These are phyloP conservation scores for Tulasnella sp. DNA, from an alignment of 768 basidiomycete species.

Conservation along the genomic window DNA sequence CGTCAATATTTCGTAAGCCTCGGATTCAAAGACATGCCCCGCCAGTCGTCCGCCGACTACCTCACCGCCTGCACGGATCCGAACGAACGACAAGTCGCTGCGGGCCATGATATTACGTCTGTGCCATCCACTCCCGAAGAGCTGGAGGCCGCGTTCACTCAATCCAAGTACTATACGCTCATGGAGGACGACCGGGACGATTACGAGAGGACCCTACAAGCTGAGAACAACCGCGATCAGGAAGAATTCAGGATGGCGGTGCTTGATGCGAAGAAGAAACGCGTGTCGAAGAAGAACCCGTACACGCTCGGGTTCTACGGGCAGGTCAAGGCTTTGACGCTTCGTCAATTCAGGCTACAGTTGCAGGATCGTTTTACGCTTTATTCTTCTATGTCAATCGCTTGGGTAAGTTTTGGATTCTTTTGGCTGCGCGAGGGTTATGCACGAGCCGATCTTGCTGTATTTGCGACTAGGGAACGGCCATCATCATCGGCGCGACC, in stretches of 20 bases:
- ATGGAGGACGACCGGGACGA: constrained; percentile 41
- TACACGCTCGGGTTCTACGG: constrained; percentile 71
- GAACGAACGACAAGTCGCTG: constrained; percentile 70
- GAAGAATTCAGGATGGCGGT: constrained; percentile 70
- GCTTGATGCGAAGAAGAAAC: constrained; percentile 61
- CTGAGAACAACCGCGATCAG: constrained; percentile 39
- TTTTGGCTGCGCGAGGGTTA: constrained; percentile 16
- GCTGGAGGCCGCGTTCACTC: constrained; percentile 51
- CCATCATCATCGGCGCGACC: constrained; percentile 60
- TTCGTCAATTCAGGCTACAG: constrained; percentile 60
- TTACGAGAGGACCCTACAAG: constrained; percentile 53
- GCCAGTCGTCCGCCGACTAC: constrained; percentile 40
- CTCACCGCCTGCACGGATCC: constrained; percentile 49
- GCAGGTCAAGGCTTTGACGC: constrained; percentile 59
- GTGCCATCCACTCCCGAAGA: constrained; percentile 58
- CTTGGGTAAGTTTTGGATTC: constrained; percentile 39
- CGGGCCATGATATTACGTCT: constrained; percentile 44
- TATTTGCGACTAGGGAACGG: constrained; percentile 32
- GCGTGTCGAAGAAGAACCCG: constrained; percentile 65
- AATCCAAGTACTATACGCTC: constrained; percentile 36
- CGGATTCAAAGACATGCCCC: constrained; percentile 36
- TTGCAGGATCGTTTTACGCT: constrained; percentile 65
- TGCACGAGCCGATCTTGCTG: background rate
- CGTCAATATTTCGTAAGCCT: constrained; percentile 35
- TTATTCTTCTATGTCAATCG: constrained; percentile 52